Evolutionary conservation across 371 early-diverging fungal species (phyloP), one percentile per base, ranked within the genome.

Genomic region (Apophysomyces trapeziformis): DNA sequence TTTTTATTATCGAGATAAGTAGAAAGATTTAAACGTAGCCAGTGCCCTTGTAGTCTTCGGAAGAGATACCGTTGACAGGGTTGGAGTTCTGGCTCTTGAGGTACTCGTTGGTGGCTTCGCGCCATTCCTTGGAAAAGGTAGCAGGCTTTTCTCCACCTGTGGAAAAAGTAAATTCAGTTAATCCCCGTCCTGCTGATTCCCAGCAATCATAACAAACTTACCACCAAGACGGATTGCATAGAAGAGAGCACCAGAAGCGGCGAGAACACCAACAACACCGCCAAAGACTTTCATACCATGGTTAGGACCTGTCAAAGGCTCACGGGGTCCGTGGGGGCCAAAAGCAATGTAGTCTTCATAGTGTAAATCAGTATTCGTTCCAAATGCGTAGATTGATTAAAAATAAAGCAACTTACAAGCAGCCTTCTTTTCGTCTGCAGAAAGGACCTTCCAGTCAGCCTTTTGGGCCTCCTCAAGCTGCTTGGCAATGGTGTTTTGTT

Each of bases 341-440:
- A 95, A 98, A 56, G 97, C 94, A 71, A 97, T 90, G 81, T 89
- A 97, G 85, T 95, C 80, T 78, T 60, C 18, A 57, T 14, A 60
- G 41, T 45, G 64, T 60, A 58, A 54, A 44, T 38, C 38, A 47
- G 41, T 7, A 35, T 12, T 36, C 44, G 44, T 38, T 58, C 13
- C n/a, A 43, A 16, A 38, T 35, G 37, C 56, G n/a, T 46, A 41
- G 21, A 16, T 32, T 13, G 18, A 16, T 26, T 11, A 21, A 32
- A 50, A 47, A 16, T 60, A 58, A 7, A 50, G 56, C 7, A 37
- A 84, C 91, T 77, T 87, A 96, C 97, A 82, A 38, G 79, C 89
- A 73, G 98, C 95, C 79, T 93, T 90, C 93, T 98, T 98, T 80
- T 98, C 91, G 57, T 96, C 96, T 64, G 90, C 67, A 57, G 96